Conservation (phyloP, 441 rosid genomes). For the Pelargonium citronellum region DNA sequence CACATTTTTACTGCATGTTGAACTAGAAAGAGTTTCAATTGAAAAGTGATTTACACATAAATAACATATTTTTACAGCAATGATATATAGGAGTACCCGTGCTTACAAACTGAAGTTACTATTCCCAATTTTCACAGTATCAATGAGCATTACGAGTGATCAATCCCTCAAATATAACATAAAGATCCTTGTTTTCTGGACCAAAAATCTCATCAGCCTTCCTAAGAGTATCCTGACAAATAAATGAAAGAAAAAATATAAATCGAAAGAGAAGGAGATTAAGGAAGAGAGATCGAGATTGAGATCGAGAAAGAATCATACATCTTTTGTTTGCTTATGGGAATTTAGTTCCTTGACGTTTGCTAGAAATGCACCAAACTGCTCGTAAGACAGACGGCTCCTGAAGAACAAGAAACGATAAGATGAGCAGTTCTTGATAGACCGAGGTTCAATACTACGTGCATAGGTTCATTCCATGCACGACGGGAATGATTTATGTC, state of each 20-base stretch:
- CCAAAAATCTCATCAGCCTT: conserved; percentile 84
- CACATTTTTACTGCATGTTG: no score
- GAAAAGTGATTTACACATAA: no score
- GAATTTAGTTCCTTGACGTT: conserved; percentile 89
- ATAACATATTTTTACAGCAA: no score
- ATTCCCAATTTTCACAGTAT: conserved; percentile 7
- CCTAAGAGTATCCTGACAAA: conserved; percentile 63
- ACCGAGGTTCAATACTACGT: no score
- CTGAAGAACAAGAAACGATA: no score
- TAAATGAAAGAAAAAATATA: background rate
- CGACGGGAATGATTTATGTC: no score
- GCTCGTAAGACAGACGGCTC: conserved; percentile 80
- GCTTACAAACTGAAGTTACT: background rate
- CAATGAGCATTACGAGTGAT: conserved; percentile 62
- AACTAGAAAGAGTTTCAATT: no score
- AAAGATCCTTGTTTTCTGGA: conserved; percentile 71
- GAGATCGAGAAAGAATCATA: conserved; percentile 18
- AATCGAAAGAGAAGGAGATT: background rate
- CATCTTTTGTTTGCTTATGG: conserved; percentile 83
- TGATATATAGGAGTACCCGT: no score
- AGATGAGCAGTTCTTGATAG: no score
- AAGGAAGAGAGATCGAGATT: background rate
- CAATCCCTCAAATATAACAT: conserved; percentile 61
- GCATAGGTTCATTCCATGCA: no score
- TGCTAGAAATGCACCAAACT: conserved; percentile 80